These are phyloP conservation scores for Mucor mucedo DNA, from an alignment of 371 early-diverging fungal species.

Conservation along the genomic window DNA sequence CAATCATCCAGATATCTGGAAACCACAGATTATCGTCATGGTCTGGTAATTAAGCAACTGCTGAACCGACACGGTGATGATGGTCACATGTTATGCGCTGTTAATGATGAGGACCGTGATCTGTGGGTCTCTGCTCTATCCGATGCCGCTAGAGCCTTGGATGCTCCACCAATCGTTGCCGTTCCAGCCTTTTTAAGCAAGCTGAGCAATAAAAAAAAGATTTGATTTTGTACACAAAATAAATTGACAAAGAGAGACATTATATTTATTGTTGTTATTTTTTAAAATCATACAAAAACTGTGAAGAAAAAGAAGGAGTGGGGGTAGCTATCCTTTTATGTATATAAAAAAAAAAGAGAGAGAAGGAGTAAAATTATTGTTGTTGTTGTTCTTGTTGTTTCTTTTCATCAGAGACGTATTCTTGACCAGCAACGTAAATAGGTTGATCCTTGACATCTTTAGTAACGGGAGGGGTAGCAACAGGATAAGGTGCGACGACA, in stretches of 20 bases:
- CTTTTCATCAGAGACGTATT: slow-evolving; percentile 49
- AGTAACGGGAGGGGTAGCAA: slow-evolving; percentile 16
- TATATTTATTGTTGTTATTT: background rate
- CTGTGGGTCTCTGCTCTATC: background rate
- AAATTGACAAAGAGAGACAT: background rate
- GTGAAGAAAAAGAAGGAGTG: background rate
- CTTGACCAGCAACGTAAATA: slow-evolving; percentile 52
- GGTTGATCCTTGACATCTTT: slow-evolving; percentile 27
- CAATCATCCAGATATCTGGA: background rate
- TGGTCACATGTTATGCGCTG: background rate
- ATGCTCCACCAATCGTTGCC: background rate
- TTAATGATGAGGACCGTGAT: background rate
- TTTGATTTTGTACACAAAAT: background rate
- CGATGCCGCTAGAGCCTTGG: background rate
- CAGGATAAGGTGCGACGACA: slow-evolving; percentile 36
- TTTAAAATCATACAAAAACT: background rate
- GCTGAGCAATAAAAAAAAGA: background rate
- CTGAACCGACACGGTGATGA: background rate
- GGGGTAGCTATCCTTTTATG: too few species aligned
- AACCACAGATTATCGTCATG: background rate
- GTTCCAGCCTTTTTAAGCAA: background rate
- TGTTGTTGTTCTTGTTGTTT: slow-evolving; percentile 20
- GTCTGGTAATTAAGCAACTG: background rate
- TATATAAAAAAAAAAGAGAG: background rate
- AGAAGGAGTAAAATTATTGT: background rate